Evolutionary conservation across 164 flowering plant species (phyloP).

Genomic region (Saururus chinensis): DNA sequence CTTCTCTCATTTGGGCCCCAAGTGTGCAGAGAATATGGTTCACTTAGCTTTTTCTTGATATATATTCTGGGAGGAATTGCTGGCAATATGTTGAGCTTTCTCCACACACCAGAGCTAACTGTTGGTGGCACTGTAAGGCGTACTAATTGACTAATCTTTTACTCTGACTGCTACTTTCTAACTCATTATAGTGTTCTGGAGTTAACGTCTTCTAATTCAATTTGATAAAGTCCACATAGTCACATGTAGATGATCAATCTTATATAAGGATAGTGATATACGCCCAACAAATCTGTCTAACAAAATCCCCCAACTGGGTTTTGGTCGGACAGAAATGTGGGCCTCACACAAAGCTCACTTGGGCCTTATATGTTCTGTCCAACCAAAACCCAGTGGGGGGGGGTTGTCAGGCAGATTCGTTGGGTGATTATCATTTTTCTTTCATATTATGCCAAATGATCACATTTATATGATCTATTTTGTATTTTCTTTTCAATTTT

Average conservation of each 20-base stretch:
- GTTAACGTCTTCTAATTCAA: background rate
- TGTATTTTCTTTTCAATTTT: background rate
- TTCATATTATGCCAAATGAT: too few relatives aligned
- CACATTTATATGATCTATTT: background rate
- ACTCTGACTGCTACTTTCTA: background rate
- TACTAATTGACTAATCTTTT: background rate
- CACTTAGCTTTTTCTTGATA: constrained; percentile 57
- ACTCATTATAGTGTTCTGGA: background rate
- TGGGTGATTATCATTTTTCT: too few relatives aligned
- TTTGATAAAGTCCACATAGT: too few relatives aligned
- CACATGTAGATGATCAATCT: too few relatives aligned
- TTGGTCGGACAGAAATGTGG: too few relatives aligned
- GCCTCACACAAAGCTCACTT: too few relatives aligned
- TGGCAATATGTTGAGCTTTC: constrained; percentile 62
- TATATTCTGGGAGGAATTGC: constrained; percentile 66
- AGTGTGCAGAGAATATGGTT: constrained; percentile 53
- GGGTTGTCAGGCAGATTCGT: too few relatives aligned
- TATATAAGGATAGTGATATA: too few relatives aligned
- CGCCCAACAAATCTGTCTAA: too few relatives aligned
- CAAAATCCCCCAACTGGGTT: too few relatives aligned
- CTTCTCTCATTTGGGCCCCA: constrained; percentile 60
- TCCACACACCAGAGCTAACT: constrained; percentile 61
- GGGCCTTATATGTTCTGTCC: too few relatives aligned
- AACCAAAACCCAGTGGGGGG: too few relatives aligned
- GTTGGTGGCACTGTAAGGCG: constrained; percentile 71